phyloP scores from a whole-genome alignment of 257 asterid genomes.

The Schizonepeta tenuifolia region DNA sequence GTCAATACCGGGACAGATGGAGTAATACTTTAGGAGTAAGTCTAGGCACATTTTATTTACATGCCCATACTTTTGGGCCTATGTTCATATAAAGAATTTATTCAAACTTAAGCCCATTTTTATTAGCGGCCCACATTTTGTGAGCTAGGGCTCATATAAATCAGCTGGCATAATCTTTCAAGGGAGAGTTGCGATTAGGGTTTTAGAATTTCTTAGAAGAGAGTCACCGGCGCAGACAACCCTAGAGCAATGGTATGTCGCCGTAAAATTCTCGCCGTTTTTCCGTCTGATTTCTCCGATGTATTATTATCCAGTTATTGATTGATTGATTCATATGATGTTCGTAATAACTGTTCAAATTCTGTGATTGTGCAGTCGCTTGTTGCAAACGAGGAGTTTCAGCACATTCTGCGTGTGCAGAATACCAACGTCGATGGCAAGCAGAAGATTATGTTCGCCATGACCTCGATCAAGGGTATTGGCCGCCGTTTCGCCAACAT shows the following conservation, averaged over 20 bases:
- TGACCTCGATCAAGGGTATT: constrained; percentile 91
- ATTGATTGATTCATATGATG: neutral
- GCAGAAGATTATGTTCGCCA: constrained; percentile 89
- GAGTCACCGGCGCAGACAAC: constrained; percentile 4
- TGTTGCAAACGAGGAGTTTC: constrained; percentile 81
- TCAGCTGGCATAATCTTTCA: too few relatives aligned
- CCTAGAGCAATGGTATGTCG: constrained; percentile 17
- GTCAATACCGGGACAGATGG: too few relatives aligned
- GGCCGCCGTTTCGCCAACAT: constrained; percentile 92
- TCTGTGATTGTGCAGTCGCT: constrained; percentile 53
- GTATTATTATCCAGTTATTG: too few relatives aligned
- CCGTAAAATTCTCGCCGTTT: neutral
- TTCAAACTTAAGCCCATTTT: neutral
- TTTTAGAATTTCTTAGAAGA: neutral
- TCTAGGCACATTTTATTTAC: too few relatives aligned
- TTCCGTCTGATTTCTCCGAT: neutral
- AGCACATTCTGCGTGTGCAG: constrained; percentile 91
- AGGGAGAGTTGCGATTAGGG: neutral
- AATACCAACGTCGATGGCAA: constrained; percentile 90
- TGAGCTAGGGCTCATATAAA: neutral
- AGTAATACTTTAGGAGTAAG: too few relatives aligned
- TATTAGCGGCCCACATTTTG: neutral
- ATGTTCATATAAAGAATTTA: too few relatives aligned
- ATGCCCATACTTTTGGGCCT: too few relatives aligned
- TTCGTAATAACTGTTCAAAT: neutral